Evolutionary conservation across 768 basidiomycete species (phyloP).

Genomic region (Pulveroboletus sp.): DNA sequence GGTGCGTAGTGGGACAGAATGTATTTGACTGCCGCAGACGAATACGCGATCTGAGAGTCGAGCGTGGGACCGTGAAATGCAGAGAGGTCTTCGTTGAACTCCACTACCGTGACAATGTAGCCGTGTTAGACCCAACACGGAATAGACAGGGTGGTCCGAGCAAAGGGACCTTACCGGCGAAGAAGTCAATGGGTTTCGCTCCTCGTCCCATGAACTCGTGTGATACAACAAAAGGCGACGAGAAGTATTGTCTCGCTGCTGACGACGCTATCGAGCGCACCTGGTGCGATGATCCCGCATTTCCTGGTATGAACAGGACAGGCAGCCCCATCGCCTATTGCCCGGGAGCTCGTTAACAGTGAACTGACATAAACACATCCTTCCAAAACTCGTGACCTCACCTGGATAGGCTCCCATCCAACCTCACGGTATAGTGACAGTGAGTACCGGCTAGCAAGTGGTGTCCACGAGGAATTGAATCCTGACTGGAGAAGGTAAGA

Average conservation of each 20-base stretch:
- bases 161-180: slow-evolving; percentile 54
- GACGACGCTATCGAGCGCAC: slow-evolving; percentile 94
- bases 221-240: slow-evolving; percentile 53
- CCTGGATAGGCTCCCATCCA: slow-evolving; percentile 72
- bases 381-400: slow-evolving; percentile 31
- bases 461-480: slow-evolving; percentile 67
- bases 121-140: not conserved
- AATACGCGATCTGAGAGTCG: slow-evolving; percentile 74
- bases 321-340: slow-evolving; percentile 54
- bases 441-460: slow-evolving; percentile 68
- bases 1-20: slow-evolving; percentile 74
- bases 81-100: slow-evolving; percentile 96
- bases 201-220: slow-evolving; percentile 45
- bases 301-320: slow-evolving; percentile 96
- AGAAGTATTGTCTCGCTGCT: slow-evolving; percentile 75
- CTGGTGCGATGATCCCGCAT: slow-evolving; percentile 93
- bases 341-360: slow-evolving; percentile 3
- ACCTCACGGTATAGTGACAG: slow-evolving; percentile 91
- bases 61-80: slow-evolving; percentile 92
- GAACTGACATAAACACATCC: slow-evolving; percentile 3
- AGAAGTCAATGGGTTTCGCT: slow-evolving; percentile 74
- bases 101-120: slow-evolving; percentile 50
- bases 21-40: slow-evolving; percentile 64
- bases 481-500: slow-evolving; percentile 72
- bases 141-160: not conserved